A percentile compares a stretch with the other conserved stretches of the same genome.
phyloP scores from a whole-genome alignment of 371 early-diverging fungal species.

The Smittium culicis region DNA sequence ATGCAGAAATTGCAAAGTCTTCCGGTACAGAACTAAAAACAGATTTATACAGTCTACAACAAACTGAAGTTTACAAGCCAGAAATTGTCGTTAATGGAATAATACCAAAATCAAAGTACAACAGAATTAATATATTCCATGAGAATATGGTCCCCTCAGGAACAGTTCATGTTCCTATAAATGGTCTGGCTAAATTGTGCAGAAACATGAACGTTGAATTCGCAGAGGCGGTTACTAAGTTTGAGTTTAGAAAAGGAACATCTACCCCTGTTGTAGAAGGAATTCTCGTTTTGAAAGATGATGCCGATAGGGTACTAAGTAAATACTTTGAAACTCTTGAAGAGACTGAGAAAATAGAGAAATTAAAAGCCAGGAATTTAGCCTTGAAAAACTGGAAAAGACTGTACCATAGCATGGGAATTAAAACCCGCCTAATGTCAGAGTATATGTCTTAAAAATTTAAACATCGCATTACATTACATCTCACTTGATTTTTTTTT shows the following conservation, averaged over 20 bases:
- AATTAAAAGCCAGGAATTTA: background rate
- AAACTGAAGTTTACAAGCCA: background rate
- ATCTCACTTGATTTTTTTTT: too few species aligned
- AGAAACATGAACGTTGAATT: background rate
- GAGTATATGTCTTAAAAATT: too few species aligned
- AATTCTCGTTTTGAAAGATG: background rate
- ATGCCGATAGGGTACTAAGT: background rate
- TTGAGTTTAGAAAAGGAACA: conserved; percentile 1
- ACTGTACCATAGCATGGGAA: background rate
- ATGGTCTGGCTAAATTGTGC: background rate
- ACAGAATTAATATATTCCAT: conserved; percentile 7
- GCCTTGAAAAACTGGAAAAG: background rate
- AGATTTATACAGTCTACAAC: background rate
- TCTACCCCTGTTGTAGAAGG: conserved; percentile 6
- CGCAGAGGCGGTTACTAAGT: conserved; percentile 3
- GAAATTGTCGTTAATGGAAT: background rate
- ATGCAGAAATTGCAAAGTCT: background rate
- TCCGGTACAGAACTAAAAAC: background rate
- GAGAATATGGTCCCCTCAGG: conserved; percentile 1
- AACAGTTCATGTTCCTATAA: conserved; percentile 1
- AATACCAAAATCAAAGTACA: conserved; percentile 5
- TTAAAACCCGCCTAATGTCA: background rate
- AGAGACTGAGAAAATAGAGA: background rate
- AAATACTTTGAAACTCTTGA: background rate
- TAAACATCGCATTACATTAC: too few species aligned